Conservation (phyloP, 495 filamentous ascomycete genomes). For the Aspergillus heteromorphus region DNA sequence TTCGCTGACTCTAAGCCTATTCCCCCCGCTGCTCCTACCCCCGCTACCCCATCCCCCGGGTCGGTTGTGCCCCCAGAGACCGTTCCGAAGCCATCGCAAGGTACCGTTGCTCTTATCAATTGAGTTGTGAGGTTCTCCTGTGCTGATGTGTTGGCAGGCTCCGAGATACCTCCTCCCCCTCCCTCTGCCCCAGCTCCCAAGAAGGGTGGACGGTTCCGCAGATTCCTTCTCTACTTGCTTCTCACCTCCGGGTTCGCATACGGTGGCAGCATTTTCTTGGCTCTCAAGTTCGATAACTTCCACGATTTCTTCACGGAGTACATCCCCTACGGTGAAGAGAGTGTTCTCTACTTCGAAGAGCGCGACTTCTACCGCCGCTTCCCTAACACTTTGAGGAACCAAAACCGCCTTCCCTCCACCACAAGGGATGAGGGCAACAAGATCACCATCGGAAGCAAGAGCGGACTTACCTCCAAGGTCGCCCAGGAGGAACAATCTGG, state of each 20-base stretch:
- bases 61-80: constrained; percentile 57
- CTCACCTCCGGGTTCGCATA: constrained; percentile 72
- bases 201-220: constrained; percentile 72
- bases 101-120: constrained; percentile 28
- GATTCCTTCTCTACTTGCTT: constrained; percentile 66
- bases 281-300: constrained; percentile 91
- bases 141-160: constrained; percentile 16
- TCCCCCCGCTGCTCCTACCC: constrained; percentile 28
- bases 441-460: constrained; percentile 78
- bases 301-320: constrained; percentile 99
- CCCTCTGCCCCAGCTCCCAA: constrained; percentile 55
- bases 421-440: constrained; percentile 58
- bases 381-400: constrained; percentile 59
- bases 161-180: constrained; percentile 23
- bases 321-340: constrained; percentile 88
- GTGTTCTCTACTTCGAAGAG: constrained; percentile 96
- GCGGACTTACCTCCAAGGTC: constrained; percentile 79
- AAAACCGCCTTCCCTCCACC: constrained; percentile 39
- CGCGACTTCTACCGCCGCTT: constrained; percentile 89
- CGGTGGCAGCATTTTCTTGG: constrained; percentile 83
- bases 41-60: constrained; percentile 41
- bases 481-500: constrained; percentile 49
- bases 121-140: constrained; percentile 8
- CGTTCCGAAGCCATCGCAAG: constrained; percentile 52
- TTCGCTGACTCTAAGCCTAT: constrained; percentile 40